Conservation (phyloP, 179 eudicot genomes). For the Sideroxylon spinosum region DNA sequence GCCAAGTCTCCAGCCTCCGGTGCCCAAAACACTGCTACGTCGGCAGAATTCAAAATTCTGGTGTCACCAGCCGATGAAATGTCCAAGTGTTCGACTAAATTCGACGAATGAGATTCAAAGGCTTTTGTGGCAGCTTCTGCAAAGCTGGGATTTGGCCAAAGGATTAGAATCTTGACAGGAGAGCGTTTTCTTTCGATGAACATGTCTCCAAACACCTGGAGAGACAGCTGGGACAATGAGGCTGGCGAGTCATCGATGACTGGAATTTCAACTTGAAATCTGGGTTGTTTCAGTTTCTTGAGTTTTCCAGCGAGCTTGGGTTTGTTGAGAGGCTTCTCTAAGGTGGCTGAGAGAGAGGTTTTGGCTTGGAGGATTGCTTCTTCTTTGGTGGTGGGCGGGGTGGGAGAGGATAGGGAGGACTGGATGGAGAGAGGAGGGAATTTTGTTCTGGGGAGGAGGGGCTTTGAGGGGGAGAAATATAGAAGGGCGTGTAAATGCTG, state of each 20-base stretch:
- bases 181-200: slow-evolving; percentile 50
- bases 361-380: slow-evolving; percentile 85
- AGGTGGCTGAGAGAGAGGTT: slow-evolving; percentile 54
- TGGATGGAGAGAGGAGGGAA: slow-evolving; percentile 21
- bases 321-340: slow-evolving; percentile 74
- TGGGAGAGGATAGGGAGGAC: slow-evolving; percentile 40
- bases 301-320: slow-evolving; percentile 63
- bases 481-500: slow-evolving; percentile 19
- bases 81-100: slow-evolving; percentile 40
- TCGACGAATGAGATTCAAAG: slow-evolving; percentile 23
- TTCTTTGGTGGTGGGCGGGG: slow-evolving; percentile 68
- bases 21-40: slow-evolving; percentile 23
- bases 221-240: slow-evolving; percentile 55
- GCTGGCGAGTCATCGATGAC: slow-evolving; percentile 62
- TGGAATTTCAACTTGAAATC: slow-evolving; percentile 72
- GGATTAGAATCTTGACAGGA: slow-evolving; percentile 39
- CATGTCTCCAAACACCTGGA: slow-evolving; percentile 49
- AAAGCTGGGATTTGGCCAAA: slow-evolving; percentile 56
- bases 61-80: slow-evolving; percentile 39
- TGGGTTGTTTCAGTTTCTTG: slow-evolving; percentile 70
- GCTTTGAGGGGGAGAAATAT: slow-evolving; percentile 18
- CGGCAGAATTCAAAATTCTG: slow-evolving; percentile 60
- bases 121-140: slow-evolving; percentile 36
- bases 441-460: slow-evolving; percentile 11
- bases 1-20: slow-evolving; percentile 54